Base-by-base conservation (phyloP, 768 basidiomycete species). In the Leccinum obscurum region DNA sequence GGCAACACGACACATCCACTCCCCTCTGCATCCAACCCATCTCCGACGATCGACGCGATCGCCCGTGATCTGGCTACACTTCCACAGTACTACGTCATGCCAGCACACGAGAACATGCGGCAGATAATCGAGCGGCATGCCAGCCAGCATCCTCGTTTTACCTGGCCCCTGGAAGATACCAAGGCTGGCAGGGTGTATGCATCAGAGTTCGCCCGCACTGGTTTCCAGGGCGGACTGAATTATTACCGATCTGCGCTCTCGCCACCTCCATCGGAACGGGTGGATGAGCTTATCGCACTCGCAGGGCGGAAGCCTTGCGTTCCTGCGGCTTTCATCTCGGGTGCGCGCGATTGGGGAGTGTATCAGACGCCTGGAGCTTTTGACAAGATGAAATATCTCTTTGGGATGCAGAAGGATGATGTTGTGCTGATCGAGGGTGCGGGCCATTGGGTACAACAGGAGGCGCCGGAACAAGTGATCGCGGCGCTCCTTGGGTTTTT, bases 391-490 rank as follows among this genome's bases (percentile, higher is more conserved):
- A 57, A 17, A 30, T 52, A 37, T 50, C 35, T 24, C 32, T 66
- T 64, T 55, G 64, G 64, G 22, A 82, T 83, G 77, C 63, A 64
- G 22, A 70, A 74, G 37, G 77, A 81, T 35, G 77, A 81, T 35
- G 76, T 85, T 34, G 77, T 84, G n/a, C 60, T 88, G 48, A 71
- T 87, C 9, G 72, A 80, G 2, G 81, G 80, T 4, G 85, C 84
- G 0, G 87, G 86, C 0, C 87, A 87, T 70, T 86, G 86, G 86
- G 83, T 82, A 17, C 85, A 84, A 67, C 84, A 87, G 66, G 86
- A 86, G 66, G 62, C 76, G 30, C 78, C 81, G 13, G 76, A 76
- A 49, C 73, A 64, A 13, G 78, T 86, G 15, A 68, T 83, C 7
- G 51, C 71, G 20, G 70, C 75, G 54, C 57, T 86, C 56, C 53